phyloP scores from a whole-genome alignment of 2,329 filamentous ascomycete species.

The Cladorrhinum sp. region DNA sequence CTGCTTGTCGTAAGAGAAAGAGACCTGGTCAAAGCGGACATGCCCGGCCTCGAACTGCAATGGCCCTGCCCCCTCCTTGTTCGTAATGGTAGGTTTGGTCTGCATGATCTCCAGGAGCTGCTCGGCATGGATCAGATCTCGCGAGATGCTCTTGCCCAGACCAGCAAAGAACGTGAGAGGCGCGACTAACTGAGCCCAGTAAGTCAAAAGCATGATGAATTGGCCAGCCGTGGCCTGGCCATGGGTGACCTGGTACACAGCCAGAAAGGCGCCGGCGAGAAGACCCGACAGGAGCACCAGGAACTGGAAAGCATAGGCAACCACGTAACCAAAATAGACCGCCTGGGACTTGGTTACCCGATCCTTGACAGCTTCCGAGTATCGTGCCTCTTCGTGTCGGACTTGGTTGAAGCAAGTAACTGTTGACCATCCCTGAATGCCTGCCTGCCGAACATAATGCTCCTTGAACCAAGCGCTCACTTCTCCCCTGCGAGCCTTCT shows the following conservation, averaged over 20 bases:
- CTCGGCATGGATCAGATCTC: slow-evolving; percentile 57
- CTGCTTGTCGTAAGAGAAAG: slow-evolving; percentile 58
- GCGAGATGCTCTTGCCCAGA: slow-evolving; percentile 54
- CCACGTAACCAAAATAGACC: slow-evolving; percentile 44
- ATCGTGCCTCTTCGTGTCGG: slow-evolving; percentile 53
- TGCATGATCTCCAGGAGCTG: slow-evolving; percentile 57
- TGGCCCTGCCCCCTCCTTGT: slow-evolving; percentile 47
- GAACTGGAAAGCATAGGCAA: slow-evolving; percentile 55
- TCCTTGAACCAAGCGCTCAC: slow-evolving; percentile 54
- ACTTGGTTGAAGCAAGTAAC: slow-evolving; percentile 60
- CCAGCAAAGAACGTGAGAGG: slow-evolving; percentile 68
- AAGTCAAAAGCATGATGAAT: slow-evolving; percentile 69
- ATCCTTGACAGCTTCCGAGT: slow-evolving; percentile 48
- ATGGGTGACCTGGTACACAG: slow-evolving; percentile 64
- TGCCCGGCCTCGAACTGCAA: slow-evolving; percentile 51
- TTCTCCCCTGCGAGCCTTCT: slow-evolving; percentile 47
- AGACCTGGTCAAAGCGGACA: slow-evolving; percentile 53
- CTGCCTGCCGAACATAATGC: slow-evolving; percentile 52
- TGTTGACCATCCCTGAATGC: slow-evolving; percentile 58
- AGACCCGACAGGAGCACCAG: slow-evolving; percentile 68
- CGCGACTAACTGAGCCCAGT: slow-evolving; percentile 69
- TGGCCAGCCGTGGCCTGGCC: slow-evolving; percentile 60
- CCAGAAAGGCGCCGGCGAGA: slow-evolving; percentile 58
- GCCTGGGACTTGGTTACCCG: slow-evolving; percentile 38
- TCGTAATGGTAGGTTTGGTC: slow-evolving; percentile 53